Base-by-base conservation (phyloP, 2,329 filamentous ascomycete genomes). In the Pezicula carpinea region DNA sequence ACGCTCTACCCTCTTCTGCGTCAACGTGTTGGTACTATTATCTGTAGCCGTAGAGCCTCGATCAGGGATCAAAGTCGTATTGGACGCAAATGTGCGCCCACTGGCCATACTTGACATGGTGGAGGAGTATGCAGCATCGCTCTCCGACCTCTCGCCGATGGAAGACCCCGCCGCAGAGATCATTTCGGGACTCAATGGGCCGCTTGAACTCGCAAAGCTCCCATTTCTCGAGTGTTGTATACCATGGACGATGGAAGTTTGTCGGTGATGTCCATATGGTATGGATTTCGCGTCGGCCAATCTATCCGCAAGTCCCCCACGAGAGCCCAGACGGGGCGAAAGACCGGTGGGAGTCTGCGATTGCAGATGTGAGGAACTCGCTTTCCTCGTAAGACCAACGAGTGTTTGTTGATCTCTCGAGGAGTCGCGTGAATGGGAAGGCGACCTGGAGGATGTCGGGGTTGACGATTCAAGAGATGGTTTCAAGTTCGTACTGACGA, bases 231-330 rank as follows among this genome's bases (percentile, higher is more conserved):
- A 86, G 68, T 99, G 93, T 66, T 96, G 91, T 57, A 95, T 84
- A 61, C 93, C 92, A 80, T 97, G 89, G 48, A 97, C 91, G 59
- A 97, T 96, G 41, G 92, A 97, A 1, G 92, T 95, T 71, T 99
- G 90, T 46, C 93, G 85, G 69, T 97, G 90, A 66, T 99, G 74
- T 40, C 38, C 38, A 40, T 40, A 40, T 15, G 38, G 38, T 97
- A 83, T 36, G 68, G 57, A 67, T 61, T 82, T 83, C 40, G 70
- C 73, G 55, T 83, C 80, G 50, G 75, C 66, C n/a, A 72, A 62
- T 55, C 77, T 73, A 57, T 80, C 77, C 11, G 18, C 34, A 10
- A 38, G 21, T 33, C 41, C 46, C 18, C 39, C 46, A 21, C 48
- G 53, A 32, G 48, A 47, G 22, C 53, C 53, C 10, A 61, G 43